Conservation (phyloP, 129 eudicot genomes). For the Helianthus annuus region DNA sequence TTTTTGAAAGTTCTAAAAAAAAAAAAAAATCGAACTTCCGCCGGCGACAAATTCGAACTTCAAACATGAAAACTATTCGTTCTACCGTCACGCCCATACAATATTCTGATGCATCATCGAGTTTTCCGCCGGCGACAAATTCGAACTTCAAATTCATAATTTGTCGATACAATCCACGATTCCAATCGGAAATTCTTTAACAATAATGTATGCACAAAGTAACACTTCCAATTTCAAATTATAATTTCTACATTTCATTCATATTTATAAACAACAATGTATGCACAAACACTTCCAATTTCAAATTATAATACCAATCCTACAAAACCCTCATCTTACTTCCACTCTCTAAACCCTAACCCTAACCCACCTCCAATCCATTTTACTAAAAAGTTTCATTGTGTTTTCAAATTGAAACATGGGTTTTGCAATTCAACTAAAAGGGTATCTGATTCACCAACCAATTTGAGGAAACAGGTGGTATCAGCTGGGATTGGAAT, state of each 20-base stretch:
- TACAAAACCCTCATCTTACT: slow-evolving; percentile 27
- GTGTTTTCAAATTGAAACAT: slow-evolving; percentile 30
- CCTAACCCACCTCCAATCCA: slow-evolving; percentile 16
- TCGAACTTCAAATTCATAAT: no score
- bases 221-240: no score
- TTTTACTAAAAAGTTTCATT: slow-evolving; percentile 14
- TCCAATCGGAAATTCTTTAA: no score
- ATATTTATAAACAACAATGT: slow-evolving; percentile 32
- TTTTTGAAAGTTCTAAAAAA: no score
- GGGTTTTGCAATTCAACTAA: slow-evolving; percentile 55
- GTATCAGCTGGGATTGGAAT: slow-evolving; percentile 50
- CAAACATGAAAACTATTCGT: no score
- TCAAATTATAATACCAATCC: slow-evolving; percentile 27
- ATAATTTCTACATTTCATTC: not conserved
- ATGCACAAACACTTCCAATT: slow-evolving; percentile 45
- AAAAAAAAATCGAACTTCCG: no score
- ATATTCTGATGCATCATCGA: no score
- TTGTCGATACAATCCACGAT: no score
- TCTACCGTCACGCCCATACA: no score
- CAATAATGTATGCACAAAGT: no score
- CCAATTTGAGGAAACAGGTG: slow-evolving; percentile 30
- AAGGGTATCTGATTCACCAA: slow-evolving; percentile 54
- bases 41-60: no score
- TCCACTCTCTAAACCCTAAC: slow-evolving; percentile 31
- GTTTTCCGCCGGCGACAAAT: no score